Percentiles rank a stretch among this genome's conserved stretches.
Conservation (phyloP, 495 filamentous ascomycete species). For the Hyaloscypha variabilis region DNA sequence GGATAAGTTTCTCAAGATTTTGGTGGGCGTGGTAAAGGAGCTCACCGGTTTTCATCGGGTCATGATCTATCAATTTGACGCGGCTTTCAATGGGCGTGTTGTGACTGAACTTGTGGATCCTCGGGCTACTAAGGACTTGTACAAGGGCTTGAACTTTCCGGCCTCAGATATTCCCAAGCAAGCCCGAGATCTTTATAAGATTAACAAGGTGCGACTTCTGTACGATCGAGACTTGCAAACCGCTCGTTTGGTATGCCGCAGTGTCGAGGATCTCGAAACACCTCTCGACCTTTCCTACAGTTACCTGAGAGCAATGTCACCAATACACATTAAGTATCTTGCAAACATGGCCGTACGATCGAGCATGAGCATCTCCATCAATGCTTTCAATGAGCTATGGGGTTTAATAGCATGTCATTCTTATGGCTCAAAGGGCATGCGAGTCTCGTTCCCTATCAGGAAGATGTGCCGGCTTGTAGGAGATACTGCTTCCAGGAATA, state of each 20-base stretch:
- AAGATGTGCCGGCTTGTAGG: slow-evolving; percentile 95
- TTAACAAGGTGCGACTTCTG: slow-evolving; percentile 78
- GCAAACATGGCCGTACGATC: slow-evolving; percentile 88
- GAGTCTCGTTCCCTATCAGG: slow-evolving; percentile 87
- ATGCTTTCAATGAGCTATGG: slow-evolving; percentile 84
- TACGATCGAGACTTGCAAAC: slow-evolving; percentile 78
- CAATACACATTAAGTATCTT: slow-evolving; percentile 87
- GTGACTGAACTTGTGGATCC: slow-evolving; percentile 88
- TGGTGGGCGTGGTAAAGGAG: slow-evolving; percentile 83
- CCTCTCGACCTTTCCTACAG: slow-evolving; percentile 86
- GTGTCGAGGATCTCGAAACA: slow-evolving; percentile 69
- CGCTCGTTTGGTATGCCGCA: slow-evolving; percentile 81
- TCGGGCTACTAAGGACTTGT: slow-evolving; percentile 78
- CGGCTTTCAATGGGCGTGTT: slow-evolving; percentile 78
- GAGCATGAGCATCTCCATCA: slow-evolving; percentile 95
- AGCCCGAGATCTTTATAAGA: slow-evolving; percentile 77
- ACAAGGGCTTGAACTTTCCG: slow-evolving; percentile 88
- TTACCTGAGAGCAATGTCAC: slow-evolving; percentile 89
- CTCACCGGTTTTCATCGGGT: slow-evolving; percentile 92
- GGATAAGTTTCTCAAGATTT: slow-evolving; percentile 68
- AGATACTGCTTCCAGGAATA: slow-evolving; percentile 84
- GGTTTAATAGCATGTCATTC: slow-evolving; percentile 88
- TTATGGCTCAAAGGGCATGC: slow-evolving; percentile 78
- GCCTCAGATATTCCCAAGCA: slow-evolving; percentile 90
- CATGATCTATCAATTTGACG: slow-evolving; percentile 93